Evolutionary conservation across 2,329 filamentous ascomycete species (phyloP), one percentile per base, ranked within the genome.

Genomic region (Aspergillus clavatus): DNA sequence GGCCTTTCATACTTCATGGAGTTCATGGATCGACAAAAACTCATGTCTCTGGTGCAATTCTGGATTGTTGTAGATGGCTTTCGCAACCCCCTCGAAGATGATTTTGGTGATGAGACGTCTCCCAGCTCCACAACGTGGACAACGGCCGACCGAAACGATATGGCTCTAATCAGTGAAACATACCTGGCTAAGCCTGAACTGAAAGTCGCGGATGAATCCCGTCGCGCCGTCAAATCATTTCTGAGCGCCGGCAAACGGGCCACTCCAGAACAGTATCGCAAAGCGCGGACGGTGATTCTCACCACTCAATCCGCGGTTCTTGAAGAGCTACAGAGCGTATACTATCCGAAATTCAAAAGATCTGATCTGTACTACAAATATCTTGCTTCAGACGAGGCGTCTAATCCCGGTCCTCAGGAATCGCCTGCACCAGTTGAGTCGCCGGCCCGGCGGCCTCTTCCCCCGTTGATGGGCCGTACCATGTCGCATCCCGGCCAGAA

Each of bases 1-100:
- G 91, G 89, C 0, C 75, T 98, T 7, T 97, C 93, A 2, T 98
- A 95, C 64, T 97, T 98, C 71, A 98, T 98, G 93, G 93, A 98
- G 64, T 97, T 89, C 61, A 98, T 98, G 93, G 93, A 98, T 64
- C 83, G 93, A 33, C 86, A 90, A 62, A 78, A 80, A 12, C 75
- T 91, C 21, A 91, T 97, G 84, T 80, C 86, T 11, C 72, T 96
- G 38, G 90, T 98, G 5, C 93, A 98, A 60, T 98, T 97, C 67
- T 98, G 91, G 89, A 83, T 98, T 31, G 93, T 97, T 3, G 93
- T 97, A 5, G 93, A 98, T 69, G 91, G 93, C 0, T 89, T 97
- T 57, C 86, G 94, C 33, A 95, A 94, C 57, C 94, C 93, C 0
- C 72, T 98, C 2, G 93, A 98, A 67, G 87, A 91, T 53, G 85